Percentiles rank a stretch among this genome's conserved stretches.
phyloP scores from a whole-genome alignment of 768 basidiomycete genomes.

The Lanmaoa rubissima region DNA sequence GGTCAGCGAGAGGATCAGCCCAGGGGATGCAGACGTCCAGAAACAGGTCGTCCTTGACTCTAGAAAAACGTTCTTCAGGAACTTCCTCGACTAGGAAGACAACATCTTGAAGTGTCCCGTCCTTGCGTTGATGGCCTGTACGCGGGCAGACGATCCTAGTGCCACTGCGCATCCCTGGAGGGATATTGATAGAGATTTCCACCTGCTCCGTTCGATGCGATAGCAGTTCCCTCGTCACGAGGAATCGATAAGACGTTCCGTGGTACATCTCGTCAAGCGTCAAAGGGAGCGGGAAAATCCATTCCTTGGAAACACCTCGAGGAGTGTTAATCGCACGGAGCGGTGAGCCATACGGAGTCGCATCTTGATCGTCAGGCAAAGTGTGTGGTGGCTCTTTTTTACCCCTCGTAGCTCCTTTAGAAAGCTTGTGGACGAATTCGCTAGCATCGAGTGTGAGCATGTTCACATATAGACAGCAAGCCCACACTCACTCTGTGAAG shows the following conservation, averaged over 20 bases:
- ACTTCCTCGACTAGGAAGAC: slow-evolving; percentile 63
- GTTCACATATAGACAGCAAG: not conserved
- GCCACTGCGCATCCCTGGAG: slow-evolving; percentile 59
- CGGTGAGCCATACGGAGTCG: slow-evolving; percentile 35
- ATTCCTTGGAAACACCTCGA: slow-evolving; percentile 49
- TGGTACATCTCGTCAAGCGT: slow-evolving; percentile 61
- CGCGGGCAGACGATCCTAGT: slow-evolving; percentile 58
- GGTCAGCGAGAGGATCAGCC: slow-evolving; percentile 45
- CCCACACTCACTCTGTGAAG: slow-evolving; percentile 28
- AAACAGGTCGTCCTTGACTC: slow-evolving; percentile 56
- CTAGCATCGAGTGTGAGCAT: slow-evolving; percentile 18
- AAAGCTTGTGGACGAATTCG: slow-evolving; percentile 30
- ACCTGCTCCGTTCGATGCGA: slow-evolving; percentile 51
- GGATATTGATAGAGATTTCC: slow-evolving; percentile 57
- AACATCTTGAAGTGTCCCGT: slow-evolving; percentile 59
- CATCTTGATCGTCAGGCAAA: slow-evolving; percentile 14
- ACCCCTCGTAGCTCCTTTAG: slow-evolving; percentile 14
- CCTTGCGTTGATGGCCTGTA: slow-evolving; percentile 64
- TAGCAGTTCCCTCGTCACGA: slow-evolving; percentile 55
- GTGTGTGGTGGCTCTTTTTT: slow-evolving; percentile 2
- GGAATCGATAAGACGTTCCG: slow-evolving; percentile 55
- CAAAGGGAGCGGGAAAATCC: slow-evolving; percentile 63
- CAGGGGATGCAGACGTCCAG: slow-evolving; percentile 56
- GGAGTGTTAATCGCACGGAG: slow-evolving; percentile 40
- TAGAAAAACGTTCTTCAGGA: slow-evolving; percentile 54